A percentile compares a stretch with the other conserved stretches of the same genome.
phyloP scores from a whole-genome alignment of 1,284 basidiomycete genomes.

The Coriolopsis trogii region DNA sequence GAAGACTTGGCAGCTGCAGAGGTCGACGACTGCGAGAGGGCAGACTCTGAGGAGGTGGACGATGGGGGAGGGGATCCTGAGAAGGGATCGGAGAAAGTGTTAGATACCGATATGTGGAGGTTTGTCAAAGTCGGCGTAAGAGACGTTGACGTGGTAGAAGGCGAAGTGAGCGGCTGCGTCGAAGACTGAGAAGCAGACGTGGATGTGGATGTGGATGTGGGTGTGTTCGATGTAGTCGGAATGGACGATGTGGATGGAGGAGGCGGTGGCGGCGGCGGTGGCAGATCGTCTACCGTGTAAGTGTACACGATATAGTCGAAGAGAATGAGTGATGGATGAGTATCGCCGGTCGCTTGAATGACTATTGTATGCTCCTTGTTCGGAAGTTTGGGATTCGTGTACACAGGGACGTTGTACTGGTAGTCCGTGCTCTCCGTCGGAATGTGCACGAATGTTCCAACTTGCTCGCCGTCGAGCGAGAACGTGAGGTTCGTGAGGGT shows the following conservation, averaged over 20 bases:
- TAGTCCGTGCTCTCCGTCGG: background rate
- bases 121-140: background rate
- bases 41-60: background rate
- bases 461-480: background rate
- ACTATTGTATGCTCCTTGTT: conserved; percentile 5
- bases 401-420: conserved; percentile 1
- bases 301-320: conserved; percentile 15
- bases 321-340: conserved; percentile 1
- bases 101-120: no score
- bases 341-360: background rate
- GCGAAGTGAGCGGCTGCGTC: background rate
- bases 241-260: background rate
- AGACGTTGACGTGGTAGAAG: background rate
- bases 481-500: background rate
- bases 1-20: no score
- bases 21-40: background rate
- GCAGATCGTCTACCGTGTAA: background rate
- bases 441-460: background rate
- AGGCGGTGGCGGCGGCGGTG: background rate
- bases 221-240: background rate
- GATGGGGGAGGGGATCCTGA: no score
- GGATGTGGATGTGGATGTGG: background rate
- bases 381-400: background rate
- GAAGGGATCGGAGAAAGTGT: no score
- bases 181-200: background rate